phyloP scores from a whole-genome alignment of 129 eudicot species.

The Flaveria linearis region DNA sequence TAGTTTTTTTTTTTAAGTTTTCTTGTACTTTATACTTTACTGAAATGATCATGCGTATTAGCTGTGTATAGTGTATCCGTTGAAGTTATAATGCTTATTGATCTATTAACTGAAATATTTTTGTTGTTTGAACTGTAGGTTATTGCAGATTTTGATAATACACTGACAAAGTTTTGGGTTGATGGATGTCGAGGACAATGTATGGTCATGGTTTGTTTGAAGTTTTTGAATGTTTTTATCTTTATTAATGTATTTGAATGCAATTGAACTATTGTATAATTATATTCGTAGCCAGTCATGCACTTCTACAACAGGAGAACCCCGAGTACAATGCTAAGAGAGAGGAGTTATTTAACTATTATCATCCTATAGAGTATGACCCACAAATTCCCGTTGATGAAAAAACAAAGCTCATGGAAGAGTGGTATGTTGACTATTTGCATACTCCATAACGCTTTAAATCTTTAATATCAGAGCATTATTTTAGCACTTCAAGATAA shows the following conservation, averaged over 20 bases:
- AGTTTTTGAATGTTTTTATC: background rate
- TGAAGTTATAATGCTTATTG: background rate
- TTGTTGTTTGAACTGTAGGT: constrained; percentile 46
- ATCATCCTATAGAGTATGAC: constrained; percentile 80
- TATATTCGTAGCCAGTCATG: constrained; percentile 74
- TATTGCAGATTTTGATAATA: constrained; percentile 90
- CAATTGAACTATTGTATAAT: constrained; percentile 21
- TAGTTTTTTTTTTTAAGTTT: no score
- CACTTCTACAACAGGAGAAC: constrained; percentile 74
- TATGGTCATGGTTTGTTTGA: constrained; percentile 34
- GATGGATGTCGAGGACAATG: constrained; percentile 81
- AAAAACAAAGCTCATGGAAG: constrained; percentile 91
- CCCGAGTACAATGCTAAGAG: constrained; percentile 75
- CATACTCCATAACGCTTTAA: background rate
- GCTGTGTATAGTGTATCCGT: background rate
- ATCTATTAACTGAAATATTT: background rate
- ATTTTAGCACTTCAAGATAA: background rate
- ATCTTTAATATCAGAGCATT: background rate
- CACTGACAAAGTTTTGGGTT: constrained; percentile 74
- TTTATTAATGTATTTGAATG: background rate
- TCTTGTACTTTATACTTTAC: no score
- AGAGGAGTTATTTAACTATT: constrained; percentile 65
- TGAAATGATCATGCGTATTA: background rate
- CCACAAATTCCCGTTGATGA: constrained; percentile 69
- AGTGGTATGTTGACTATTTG: constrained; percentile 52